Evolutionary conservation across 352 stramenopile genomes (phyloP), one percentile per base, ranked within the genome.

Genomic region (Lagenidium sp.): DNA sequence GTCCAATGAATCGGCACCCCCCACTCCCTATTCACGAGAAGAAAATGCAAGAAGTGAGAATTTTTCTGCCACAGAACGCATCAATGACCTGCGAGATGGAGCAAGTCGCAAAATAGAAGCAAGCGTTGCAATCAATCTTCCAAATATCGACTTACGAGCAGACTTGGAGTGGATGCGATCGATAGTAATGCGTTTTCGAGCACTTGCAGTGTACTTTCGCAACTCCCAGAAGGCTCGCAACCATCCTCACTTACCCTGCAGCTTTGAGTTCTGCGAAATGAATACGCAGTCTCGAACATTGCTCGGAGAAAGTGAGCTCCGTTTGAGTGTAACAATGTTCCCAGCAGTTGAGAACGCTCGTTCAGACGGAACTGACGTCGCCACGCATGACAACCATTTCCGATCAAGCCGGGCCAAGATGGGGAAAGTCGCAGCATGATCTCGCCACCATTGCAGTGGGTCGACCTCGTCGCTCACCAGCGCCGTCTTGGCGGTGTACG

Each of bases 211-310:
- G 1, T 51, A 51, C 18, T 44, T 51, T 16, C 21, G 12, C 16
- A 43, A 44, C 18, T 51, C 44, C 12, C 8, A 35, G 19, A 51
- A 44, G 36, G 44, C 29, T 12, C 15, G 16, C n/a, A 31, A 34
- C n/a, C n/a, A n/a, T n/a, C n/a, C n/a, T n/a, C n/a, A n/a, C n/a
- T n/a, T n/a, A n/a, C n/a, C n/a, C n/a, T n/a, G n/a, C n/a, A n/a
- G n/a, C n/a, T n/a, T n/a, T n/a, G n/a, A n/a, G n/a, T n/a, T n/a
- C n/a, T n/a, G n/a, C n/a, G n/a, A n/a, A n/a, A n/a, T n/a, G n/a
- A n/a, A n/a, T n/a, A n/a, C n/a, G n/a, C n/a, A n/a, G n/a, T n/a
- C n/a, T n/a, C n/a, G n/a, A n/a, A n/a, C n/a, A n/a, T n/a, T n/a
- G n/a, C n/a, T n/a, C n/a, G n/a, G n/a, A n/a, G n/a, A n/a, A n/a